Base-by-base conservation (phyloP, 306 rosid genomes). In the Medicago lupulina region DNA sequence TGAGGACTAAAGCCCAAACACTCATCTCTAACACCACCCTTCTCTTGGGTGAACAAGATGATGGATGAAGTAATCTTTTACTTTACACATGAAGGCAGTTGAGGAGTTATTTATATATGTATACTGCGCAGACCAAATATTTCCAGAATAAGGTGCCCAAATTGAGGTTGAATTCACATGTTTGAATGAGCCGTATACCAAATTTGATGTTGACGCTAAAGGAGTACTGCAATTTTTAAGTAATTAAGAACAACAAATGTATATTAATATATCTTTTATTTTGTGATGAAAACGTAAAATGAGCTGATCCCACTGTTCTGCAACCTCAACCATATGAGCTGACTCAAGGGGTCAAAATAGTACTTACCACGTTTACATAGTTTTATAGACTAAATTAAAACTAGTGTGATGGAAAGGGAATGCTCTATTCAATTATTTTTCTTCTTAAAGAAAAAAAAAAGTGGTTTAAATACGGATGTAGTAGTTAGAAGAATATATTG, bases 151-250 rank as follows among this genome's bases (percentile, higher is more conserved):
- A 13, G 34, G 65, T 34, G 10, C 76, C 34, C 14, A 28, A 46
- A n/a, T 62, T 79, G 19, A 73, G 75, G 74, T 17, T 72, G n/a
- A 55, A 5, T 1, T 3, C 75, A 55, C 74, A 54, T 55, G 74
- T 62, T 8, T 50, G 43, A 50, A 61, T 18, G 67, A 34, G 43
- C 23, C 60, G 50, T 16, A 53, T 63, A 17, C 41, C 0, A 49
- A 69, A 12, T 68, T 76, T 76, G 47, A 67, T 6, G 3, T 55
- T 67, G 39, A 67, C 36, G 28, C 28, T 23, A 23, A 28, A 28
- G 31, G 31, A 28, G 31, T 28, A 28, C 4, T 28, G 31, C 4
- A 28, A 28, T 28, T 28, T 28, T 3, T 28, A 28, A 28, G 31
- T 25, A 25, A 25, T 25, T 25, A 25, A 25, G 28, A 25, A 25